Evolutionary conservation across 805 yeast genomes (phyloP), one percentile per base, ranked within the genome.

Genomic region (Hanseniaspora jakobsenii): DNA sequence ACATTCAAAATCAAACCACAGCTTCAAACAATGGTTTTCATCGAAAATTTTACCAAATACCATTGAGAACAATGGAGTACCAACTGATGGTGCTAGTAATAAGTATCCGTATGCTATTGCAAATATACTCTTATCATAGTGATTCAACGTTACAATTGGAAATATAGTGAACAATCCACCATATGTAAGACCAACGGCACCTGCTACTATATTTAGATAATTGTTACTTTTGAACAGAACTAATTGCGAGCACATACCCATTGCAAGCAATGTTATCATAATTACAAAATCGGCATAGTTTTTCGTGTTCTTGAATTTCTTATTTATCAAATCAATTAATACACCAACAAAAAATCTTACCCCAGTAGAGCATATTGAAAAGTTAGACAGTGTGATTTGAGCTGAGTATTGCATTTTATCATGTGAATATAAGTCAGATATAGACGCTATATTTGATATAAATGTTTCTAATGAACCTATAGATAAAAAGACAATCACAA

Each of bases 101-200:
- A 85, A 82, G 21, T 81, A 66, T 2, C 96, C 96, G 84, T 95
- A 89, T 2, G 89, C 81, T 2, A 94, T 81, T 0, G 96, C 97
- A 61, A 89, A 75, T 27, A 82, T 71, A 34, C 81, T 86, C 18
- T 81, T 71, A 0, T 96, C 96, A 86, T 95, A 91, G 2, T 82
- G 74, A 3, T 78, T 67, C 1, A 94, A 79, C 13, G 86, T 75
- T 12, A 86, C 69, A 0, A 94, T 81, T 3, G 98, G 97, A 53
- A 77, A 82, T 5, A 84, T 62, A 0, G 97, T 86, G 64, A 84
- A 89, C 3, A 83, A 57, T 0, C 87, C 83, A 26, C 97, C 95
- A 55, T 89, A 84, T 5, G 75, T 65, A 21, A 73, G 55, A 0
- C 97, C 97, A 46, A 75, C 69, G 2, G 79, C 48, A 2, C 71